Evolutionary conservation across 352 stramenopile genomes (phyloP).

Genomic region (Blastocystis sp.): DNA sequence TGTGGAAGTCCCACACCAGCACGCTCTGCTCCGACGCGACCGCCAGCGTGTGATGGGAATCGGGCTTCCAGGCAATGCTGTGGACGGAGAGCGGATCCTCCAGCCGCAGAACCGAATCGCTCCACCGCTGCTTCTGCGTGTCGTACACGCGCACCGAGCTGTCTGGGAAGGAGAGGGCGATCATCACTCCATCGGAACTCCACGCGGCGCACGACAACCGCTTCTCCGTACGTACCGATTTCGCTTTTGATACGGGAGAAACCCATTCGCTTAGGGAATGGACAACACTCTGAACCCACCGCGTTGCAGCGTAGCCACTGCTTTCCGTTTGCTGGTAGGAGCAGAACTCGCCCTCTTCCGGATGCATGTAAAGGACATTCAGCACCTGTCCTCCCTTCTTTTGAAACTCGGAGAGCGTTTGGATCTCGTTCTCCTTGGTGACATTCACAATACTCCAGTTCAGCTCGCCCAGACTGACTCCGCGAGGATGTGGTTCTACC

Average conservation of each 20-base stretch:
- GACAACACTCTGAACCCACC: not conserved
- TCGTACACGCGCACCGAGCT: not conserved
- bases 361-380: not conserved
- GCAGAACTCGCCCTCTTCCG: not conserved
- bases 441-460: not conserved
- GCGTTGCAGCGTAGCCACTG: not conserved
- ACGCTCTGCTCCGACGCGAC: not conserved
- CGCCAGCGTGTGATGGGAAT: not conserved
- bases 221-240: too few species aligned
- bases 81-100: not conserved
- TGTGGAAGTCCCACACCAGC: not conserved
- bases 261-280: not conserved
- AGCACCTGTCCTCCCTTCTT: not conserved
- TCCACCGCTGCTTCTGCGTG: not conserved
- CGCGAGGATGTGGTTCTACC: not conserved
- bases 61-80: not conserved
- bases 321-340: not conserved
- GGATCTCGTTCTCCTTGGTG: not conserved
- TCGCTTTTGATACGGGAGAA: too few species aligned
- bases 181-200: not conserved
- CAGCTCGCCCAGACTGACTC: not conserved
- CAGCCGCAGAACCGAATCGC: not conserved
- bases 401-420: not conserved
- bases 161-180: not conserved
- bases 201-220: not conserved